These are phyloP conservation scores for Aphanoascus verrucosus DNA, from an alignment of 2,329 filamentous ascomycete genomes.

Conservation along the genomic window DNA sequence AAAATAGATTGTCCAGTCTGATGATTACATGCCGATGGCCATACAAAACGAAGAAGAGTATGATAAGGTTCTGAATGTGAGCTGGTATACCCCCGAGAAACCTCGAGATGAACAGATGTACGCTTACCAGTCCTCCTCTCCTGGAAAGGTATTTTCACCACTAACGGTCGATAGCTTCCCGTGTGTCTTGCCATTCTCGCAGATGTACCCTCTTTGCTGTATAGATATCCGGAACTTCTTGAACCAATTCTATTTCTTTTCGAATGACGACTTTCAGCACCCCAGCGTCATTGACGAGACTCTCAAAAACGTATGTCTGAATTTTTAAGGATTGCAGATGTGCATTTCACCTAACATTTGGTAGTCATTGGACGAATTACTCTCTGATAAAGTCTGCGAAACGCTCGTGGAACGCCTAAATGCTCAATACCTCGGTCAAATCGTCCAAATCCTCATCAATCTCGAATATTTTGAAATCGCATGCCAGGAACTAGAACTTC, in stretches of 20 bases:
- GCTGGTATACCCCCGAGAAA: conserved; percentile 86
- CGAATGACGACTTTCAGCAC: conserved; percentile 89
- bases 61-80: conserved; percentile 89
- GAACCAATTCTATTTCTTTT: conserved; percentile 97
- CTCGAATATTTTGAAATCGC: conserved; percentile 93
- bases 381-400: conserved; percentile 83
- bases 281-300: conserved; percentile 84
- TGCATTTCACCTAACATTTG: conserved; percentile 8
- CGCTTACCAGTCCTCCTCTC: conserved; percentile 23
- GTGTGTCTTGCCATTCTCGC: conserved; percentile 90
- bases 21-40: conserved; percentile 99
- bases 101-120: conserved; percentile 63
- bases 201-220: conserved; percentile 98
- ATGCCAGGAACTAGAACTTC: conserved; percentile 75
- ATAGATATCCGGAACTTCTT: conserved; percentile 97
- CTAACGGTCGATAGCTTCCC: conserved; percentile 54
- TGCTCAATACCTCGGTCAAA: conserved; percentile 92
- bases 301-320: conserved; percentile 55
- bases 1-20: conserved; percentile 59
- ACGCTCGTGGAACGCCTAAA: conserved; percentile 77
- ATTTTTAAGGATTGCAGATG: background rate
- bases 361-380: conserved; percentile 83
- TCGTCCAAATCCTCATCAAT: conserved; percentile 97
- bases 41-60: conserved; percentile 86
- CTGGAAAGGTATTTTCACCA: background rate